Base-by-base conservation (phyloP, 2,329 filamentous ascomycete species). In the Sporothrix mexicana region DNA sequence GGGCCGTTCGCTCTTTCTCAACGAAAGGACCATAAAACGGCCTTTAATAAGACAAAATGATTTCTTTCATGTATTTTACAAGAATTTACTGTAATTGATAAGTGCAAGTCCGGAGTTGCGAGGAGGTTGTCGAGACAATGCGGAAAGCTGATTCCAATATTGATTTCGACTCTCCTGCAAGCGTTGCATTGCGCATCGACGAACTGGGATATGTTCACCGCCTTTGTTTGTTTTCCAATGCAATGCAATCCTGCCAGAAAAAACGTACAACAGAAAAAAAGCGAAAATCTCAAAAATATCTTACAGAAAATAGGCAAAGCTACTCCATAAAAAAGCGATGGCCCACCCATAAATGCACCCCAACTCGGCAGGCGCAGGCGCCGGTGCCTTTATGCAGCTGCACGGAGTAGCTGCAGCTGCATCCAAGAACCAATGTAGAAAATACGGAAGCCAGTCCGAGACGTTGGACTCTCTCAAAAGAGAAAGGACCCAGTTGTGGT, bases 311-410 rank as follows among this genome's bases (percentile, higher is more conserved):
- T 36, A 36, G 20, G 61, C 20, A 10, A n/a, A 20, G 64, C 66
- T 53, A 53, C 47, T 53, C 47, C 66, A 41, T 30, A 53, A 53
- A 55, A n/a, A 55, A 53, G 64, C 61, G n/a, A 66, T 20, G 36
- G n/a, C 36, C 59, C 59, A n/a, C 62, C n/a, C 43, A 12, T 17
- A 66, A 49, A 20, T 66, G 62, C 64, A 67, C 64, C 64, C 64
- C 64, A 67, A 67, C 45, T 43, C 41, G 61, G 61, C 61, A 66
- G 61, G 61, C 61, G 61, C 20, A 47, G 20, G 12, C 41, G 41
- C 61, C 41, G 61, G 61, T 25, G 41, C 61, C 61, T 30, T n/a
- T 62, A 17, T 43, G 15, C 49, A 23, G 36, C 59, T 62, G 59
- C 59, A 61, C 30, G 30, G 30, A 36, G 30, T 36, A 55, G 17